These are phyloP conservation scores for Leccinum ochraceum DNA, from an alignment of 768 basidiomycete species.

Conservation along the genomic window DNA sequence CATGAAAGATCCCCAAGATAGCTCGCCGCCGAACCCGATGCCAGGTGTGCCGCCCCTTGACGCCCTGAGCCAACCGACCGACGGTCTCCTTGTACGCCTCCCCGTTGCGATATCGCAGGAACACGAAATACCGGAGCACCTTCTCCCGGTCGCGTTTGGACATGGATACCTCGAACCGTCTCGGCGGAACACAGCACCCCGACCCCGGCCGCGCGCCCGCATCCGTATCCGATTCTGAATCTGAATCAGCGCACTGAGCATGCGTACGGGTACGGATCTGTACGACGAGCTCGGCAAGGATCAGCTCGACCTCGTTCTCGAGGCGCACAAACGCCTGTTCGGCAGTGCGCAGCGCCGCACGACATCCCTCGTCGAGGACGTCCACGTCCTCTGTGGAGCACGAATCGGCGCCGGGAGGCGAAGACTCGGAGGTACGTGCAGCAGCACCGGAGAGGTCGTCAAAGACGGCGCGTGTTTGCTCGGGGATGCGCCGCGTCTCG, in stretches of 20 bases:
- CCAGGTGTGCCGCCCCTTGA: constrained; percentile 25
- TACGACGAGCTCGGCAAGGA: constrained; percentile 38
- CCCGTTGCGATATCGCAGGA: constrained; percentile 61
- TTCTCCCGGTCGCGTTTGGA: constrained; percentile 34
- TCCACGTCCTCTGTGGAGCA: constrained; percentile 3
- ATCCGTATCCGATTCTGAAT: neutral
- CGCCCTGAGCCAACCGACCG: constrained; percentile 24
- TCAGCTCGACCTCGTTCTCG: constrained; percentile 43
- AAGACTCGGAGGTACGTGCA: neutral
- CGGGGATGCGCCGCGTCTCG: constrained; percentile 44
- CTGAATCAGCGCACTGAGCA: neutral
- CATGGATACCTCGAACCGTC: constrained; percentile 23
- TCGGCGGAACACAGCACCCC: neutral
- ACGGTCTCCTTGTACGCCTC: constrained; percentile 45
- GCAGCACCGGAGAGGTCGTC: constrained; percentile 37
- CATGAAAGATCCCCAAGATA: constrained; percentile 29
- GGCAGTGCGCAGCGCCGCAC: constrained; percentile 39
- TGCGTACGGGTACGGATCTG: constrained; percentile 28
- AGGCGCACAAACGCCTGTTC: constrained; percentile 45
- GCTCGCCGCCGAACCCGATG: constrained; percentile 31
- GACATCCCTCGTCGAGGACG: constrained; percentile 38
- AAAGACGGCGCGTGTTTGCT: constrained; percentile 40
- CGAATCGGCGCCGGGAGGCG: neutral
- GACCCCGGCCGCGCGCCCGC: neutral
- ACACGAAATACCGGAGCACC: constrained; percentile 53